Conservation (phyloP, 2,329 filamentous ascomycete genomes). For the Hypomyces rosellus region DNA sequence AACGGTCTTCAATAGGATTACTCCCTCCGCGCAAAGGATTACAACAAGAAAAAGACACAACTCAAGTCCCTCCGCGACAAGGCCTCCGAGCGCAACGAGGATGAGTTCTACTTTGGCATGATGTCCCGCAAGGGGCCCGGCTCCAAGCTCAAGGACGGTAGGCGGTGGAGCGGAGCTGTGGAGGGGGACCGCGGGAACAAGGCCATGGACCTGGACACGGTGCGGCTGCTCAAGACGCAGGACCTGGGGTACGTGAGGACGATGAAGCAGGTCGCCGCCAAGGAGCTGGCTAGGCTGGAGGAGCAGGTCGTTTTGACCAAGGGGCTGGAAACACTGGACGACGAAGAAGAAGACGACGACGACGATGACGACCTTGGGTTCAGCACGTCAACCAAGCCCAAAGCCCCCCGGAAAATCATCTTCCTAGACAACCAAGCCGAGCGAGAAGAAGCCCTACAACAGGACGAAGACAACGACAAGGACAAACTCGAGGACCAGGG, state of each 20-base stretch:
- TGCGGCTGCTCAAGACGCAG: constrained; percentile 62
- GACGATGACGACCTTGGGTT: constrained; percentile 28
- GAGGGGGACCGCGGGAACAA: constrained; percentile 53
- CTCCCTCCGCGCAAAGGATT: constrained; percentile 57
- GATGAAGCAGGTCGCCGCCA: constrained; percentile 52
- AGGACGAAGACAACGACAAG: constrained; percentile 24
- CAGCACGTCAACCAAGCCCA: constrained; percentile 23
- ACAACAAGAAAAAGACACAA: constrained; percentile 57
- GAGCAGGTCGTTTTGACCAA: constrained; percentile 43
- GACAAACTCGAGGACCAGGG: constrained; percentile 21
- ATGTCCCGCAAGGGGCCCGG: constrained; percentile 53
- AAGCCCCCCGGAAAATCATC: constrained; percentile 42
- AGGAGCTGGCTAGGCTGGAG: constrained; percentile 51
- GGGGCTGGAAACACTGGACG: constrained; percentile 31
- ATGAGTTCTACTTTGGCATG: constrained; percentile 71
- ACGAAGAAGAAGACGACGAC: constrained; percentile 25
- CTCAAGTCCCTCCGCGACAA: constrained; percentile 56
- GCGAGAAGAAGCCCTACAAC: constrained; percentile 24
- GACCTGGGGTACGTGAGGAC: constrained; percentile 60
- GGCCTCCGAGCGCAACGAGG: constrained; percentile 60
- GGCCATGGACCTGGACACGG: constrained; percentile 49
- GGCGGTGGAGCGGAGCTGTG: constrained; percentile 49
- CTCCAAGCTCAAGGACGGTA: constrained; percentile 41
- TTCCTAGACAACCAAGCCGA: constrained; percentile 41
- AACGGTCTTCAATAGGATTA: constrained; percentile 59